A percentile compares a stretch with the other conserved stretches of the same genome.
These are phyloP conservation scores for Saccharomycopsis hybrid DNA, from an alignment of 1,139 yeast species.

Conservation along the genomic window DNA sequence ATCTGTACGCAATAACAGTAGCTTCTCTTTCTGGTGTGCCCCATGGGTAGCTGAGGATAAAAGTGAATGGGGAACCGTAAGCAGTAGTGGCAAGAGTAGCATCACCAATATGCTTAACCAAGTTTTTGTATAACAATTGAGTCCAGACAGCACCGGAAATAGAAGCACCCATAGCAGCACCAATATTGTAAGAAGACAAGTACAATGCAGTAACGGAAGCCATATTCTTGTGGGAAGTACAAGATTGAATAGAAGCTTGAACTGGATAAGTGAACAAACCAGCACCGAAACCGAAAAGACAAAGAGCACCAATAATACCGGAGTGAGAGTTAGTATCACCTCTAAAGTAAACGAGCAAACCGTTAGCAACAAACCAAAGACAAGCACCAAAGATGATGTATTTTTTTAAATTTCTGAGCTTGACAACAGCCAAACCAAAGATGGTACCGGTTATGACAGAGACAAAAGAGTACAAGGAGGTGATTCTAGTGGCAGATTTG, in stretches of 20 bases:
- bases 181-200: conserved; percentile 51
- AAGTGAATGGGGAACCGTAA: conserved; percentile 48
- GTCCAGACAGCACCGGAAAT: conserved; percentile 67
- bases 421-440: conserved; percentile 48
- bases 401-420: conserved; percentile 48
- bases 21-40: conserved; percentile 54
- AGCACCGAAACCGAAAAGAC: conserved; percentile 66
- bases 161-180: conserved; percentile 44
- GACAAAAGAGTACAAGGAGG: conserved; percentile 57
- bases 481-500: conserved; percentile 60
- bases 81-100: conserved; percentile 37
- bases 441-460: conserved; percentile 56
- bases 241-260: conserved; percentile 57
- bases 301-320: conserved; percentile 63
- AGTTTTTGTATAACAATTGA: conserved; percentile 34
- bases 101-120: conserved; percentile 26
- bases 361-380: conserved; percentile 52
- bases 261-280: conserved; percentile 65
- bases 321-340: conserved; percentile 42
- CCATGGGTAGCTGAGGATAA: conserved; percentile 45
- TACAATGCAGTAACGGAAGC: conserved; percentile 55
- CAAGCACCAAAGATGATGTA: conserved; percentile 54
- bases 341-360: conserved; percentile 51
- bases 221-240: conserved; percentile 57
- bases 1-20: conserved; percentile 50